Percentiles rank a stretch among this genome's conserved stretches.
Evolutionary conservation across 352 stramenopile genomes (phyloP).

Genomic region (Phytopythium aichiense): DNA sequence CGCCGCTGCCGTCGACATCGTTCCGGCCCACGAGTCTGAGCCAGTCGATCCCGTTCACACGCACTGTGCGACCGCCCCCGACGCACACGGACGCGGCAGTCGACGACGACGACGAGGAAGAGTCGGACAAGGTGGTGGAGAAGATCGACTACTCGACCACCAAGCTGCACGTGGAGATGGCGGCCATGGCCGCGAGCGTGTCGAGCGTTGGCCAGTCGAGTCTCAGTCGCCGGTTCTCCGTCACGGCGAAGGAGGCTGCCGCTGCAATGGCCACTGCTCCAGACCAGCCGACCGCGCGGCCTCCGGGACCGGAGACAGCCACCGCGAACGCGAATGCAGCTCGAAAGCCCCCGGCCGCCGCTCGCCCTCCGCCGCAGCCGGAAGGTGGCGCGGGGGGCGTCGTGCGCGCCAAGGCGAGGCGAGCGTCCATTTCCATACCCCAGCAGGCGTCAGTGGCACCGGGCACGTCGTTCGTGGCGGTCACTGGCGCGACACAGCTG

Average conservation of each 20-base stretch:
- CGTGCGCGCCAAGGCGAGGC: constrained; percentile 23
- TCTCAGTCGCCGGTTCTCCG: constrained; percentile 63
- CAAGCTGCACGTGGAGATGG: constrained; percentile 83
- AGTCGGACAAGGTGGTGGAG: constrained; percentile 36
- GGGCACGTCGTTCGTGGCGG: constrained; percentile 33
- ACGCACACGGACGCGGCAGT: constrained; percentile 12
- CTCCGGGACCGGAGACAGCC: neutral
- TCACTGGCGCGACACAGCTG: constrained; percentile 27
- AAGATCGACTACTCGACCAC: constrained; percentile 69
- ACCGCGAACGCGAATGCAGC: neutral
- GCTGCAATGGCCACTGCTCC: constrained; percentile 16
- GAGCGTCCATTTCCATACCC: constrained; percentile 22
- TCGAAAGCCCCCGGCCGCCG: neutral
- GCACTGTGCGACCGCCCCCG: constrained; percentile 15
- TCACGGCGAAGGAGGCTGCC: constrained; percentile 35
- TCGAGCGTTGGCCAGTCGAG: constrained; percentile 72
- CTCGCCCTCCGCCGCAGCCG: neutral
- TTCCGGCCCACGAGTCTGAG: constrained; percentile 72
- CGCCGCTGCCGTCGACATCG: constrained; percentile 55
- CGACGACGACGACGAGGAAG: constrained; percentile 38
- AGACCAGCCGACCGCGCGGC: neutral
- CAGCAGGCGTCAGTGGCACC: neutral
- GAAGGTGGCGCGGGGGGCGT: constrained; percentile 8
- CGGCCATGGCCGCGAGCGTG: constrained; percentile 73
- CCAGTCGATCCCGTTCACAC: constrained; percentile 72